A percentile compares a stretch with the other conserved stretches of the same genome.
Conservation (phyloP, 371 early-diverging fungal genomes). For the Zopfochytrium polystomum region DNA sequence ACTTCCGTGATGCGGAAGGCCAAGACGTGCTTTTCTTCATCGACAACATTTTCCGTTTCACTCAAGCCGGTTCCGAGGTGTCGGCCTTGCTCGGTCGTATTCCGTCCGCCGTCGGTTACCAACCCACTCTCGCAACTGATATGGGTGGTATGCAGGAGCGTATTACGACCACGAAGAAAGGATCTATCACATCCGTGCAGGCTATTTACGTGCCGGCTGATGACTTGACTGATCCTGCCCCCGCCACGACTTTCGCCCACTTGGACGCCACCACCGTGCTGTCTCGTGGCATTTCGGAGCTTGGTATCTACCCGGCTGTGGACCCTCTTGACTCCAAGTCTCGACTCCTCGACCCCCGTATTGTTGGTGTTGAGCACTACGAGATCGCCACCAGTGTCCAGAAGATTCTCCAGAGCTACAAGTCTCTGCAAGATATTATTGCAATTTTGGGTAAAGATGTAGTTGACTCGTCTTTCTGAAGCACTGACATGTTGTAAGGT, state of each 20-base stretch:
- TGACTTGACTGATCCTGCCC: constrained; percentile 99
- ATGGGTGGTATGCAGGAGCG: constrained; percentile 99
- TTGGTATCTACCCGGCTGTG: constrained; percentile 99
- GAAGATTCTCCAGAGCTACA: constrained; percentile 94
- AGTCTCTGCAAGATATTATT: constrained; percentile 97
- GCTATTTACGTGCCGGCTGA: constrained; percentile 99
- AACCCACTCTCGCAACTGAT: constrained; percentile 94
- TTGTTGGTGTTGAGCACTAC: constrained; percentile 95
- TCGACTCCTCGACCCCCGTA: constrained; percentile 94
- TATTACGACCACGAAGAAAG: constrained; percentile 99
- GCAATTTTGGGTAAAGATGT: constrained; percentile 81
- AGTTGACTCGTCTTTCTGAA: background rate
- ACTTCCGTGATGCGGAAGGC: constrained; percentile 98
- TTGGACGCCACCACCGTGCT: constrained; percentile 99
- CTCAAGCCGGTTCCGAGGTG: constrained; percentile 63
- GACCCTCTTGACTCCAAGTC: constrained; percentile 98
- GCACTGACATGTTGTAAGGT: constrained; percentile 16
- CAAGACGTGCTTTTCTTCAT: constrained; percentile 98
- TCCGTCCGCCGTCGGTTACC: constrained; percentile 99
- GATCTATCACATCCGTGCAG: constrained; percentile 95
- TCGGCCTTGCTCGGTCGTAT: constrained; percentile 98
- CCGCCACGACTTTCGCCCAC: constrained; percentile 98
- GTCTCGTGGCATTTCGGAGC: constrained; percentile 96
- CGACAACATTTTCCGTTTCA: constrained; percentile 98
- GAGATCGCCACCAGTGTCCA: constrained; percentile 91